Evolutionary conservation across 2,329 filamentous ascomycete genomes (phyloP), one percentile per base, ranked within the genome.

Genomic region (Aspergillus piperis): DNA sequence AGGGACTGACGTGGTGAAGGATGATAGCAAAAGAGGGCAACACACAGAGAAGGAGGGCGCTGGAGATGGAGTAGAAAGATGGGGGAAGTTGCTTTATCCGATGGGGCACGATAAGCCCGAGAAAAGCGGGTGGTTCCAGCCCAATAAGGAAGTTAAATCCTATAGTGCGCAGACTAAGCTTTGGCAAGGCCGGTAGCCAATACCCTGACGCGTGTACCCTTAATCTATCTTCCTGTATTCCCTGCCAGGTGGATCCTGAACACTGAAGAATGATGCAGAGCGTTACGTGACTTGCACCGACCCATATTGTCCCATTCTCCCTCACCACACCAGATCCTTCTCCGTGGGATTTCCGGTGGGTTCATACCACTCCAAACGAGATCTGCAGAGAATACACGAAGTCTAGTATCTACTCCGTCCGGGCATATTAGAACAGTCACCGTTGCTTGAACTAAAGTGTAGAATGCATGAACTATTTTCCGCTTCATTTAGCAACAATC

Each of bases 401-500:
- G n/a, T 11, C 13, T 53, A 8, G 32, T 53, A 53, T 53, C 39
- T 47, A 32, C 25, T 55, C 47, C 25, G 47, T 5, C 17, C n/a
- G 10, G 3, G 5, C 6, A 30, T 30, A 5, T 4, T 11, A 36
- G 4, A 19, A 32, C 13, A 50, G 13, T 15, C 23, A 19, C 15
- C 13, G 15, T 50, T 17, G 47, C 8, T 17, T 27, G 15, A 7
- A 11, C 25, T 47, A 54, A 47, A 36, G 32, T 15, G 32, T 36
- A 36, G 11, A 15, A 15, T 36, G 32, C 32, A 36, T 13, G 32
- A 36, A 47, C n/a, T 27, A 17, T 19, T 11, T 25, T 17, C 38
- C 23, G 23, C 57, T 48, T 63, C 71, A 82, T 67, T 80, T 82
- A 1, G 81, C 76, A 59, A 89, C 84, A 71, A 89, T 88, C 58